Evolutionary conservation across 192 early-diverging fungal species (phyloP).

Genomic region (Umbelopsis sp.): DNA sequence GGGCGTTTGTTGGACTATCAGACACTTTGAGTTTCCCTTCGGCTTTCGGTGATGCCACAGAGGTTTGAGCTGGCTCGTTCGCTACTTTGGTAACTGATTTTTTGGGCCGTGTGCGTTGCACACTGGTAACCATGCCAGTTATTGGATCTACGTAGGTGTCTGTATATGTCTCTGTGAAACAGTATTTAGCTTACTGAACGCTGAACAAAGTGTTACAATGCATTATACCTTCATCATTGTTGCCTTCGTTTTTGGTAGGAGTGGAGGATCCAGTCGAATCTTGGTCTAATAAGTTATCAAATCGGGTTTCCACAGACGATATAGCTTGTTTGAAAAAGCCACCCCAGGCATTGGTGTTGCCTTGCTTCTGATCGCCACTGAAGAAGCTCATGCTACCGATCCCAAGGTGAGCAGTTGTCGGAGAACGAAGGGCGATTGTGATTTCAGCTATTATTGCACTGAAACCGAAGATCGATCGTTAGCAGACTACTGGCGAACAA

Average conservation of each 20-base stretch:
- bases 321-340: slow-evolving; percentile 75
- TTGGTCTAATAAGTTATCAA: slow-evolving; percentile 72
- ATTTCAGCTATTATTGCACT: not conserved
- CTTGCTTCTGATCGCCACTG: slow-evolving; percentile 22
- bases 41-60: slow-evolving; percentile 23
- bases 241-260: not conserved
- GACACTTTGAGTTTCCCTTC: slow-evolving; percentile 5
- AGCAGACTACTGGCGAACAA: too few species aligned
- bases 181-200: not conserved
- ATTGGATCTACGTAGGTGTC: slow-evolving; percentile 53
- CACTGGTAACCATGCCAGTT: slow-evolving; percentile 51
- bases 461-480: not conserved
- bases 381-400: slow-evolving; percentile 23
- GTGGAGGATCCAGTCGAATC: slow-evolving; percentile 21
- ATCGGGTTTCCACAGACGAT: slow-evolving; percentile 71
- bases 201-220: not conserved
- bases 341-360: slow-evolving; percentile 50
- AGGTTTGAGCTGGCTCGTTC: slow-evolving; percentile 25
- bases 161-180: slow-evolving; percentile 27
- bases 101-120: slow-evolving; percentile 28
- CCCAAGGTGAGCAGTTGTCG: slow-evolving; percentile 18
- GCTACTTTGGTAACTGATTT: not conserved
- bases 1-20: slow-evolving; percentile 24
- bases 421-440: slow-evolving; percentile 18
- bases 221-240: slow-evolving; percentile 2